phyloP scores from a whole-genome alignment of 2,329 filamentous ascomycete genomes.

The Cryphonectria radicalis region DNA sequence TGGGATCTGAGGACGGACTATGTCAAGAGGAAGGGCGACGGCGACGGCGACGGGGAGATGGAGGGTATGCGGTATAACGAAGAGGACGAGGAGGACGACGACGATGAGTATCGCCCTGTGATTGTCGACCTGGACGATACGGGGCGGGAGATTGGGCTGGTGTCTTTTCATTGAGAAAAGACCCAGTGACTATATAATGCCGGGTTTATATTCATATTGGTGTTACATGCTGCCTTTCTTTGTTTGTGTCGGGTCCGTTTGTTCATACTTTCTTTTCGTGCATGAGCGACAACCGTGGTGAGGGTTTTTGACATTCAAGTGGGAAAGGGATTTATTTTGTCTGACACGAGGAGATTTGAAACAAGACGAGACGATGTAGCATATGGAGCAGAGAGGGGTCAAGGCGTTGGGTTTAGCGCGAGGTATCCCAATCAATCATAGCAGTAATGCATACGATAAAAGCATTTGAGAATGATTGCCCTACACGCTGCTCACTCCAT shows the following conservation, averaged over 20 bases:
- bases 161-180: constrained; percentile 48
- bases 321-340: background rate
- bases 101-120: constrained; percentile 58
- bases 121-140: constrained; percentile 57
- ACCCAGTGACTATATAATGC: background rate
- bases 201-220: background rate
- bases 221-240: background rate
- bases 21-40: constrained; percentile 56
- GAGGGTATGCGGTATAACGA: constrained; percentile 57
- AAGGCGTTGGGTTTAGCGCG: background rate
- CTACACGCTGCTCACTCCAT: background rate
- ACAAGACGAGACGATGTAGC: background rate
- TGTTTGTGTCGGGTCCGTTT: background rate
- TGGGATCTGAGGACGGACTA: constrained; percentile 62
- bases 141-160: constrained; percentile 55
- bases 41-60: constrained; percentile 43
- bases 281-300: background rate
- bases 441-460: background rate
- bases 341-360: background rate
- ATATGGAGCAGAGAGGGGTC: background rate
- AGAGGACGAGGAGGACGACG: constrained; percentile 43
- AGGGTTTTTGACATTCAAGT: background rate
- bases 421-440: background rate
- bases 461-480: background rate
- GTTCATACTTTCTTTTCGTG: background rate